These are phyloP conservation scores for Tylopilus sp. DNA, from an alignment of 768 basidiomycete species.

Conservation along the genomic window DNA sequence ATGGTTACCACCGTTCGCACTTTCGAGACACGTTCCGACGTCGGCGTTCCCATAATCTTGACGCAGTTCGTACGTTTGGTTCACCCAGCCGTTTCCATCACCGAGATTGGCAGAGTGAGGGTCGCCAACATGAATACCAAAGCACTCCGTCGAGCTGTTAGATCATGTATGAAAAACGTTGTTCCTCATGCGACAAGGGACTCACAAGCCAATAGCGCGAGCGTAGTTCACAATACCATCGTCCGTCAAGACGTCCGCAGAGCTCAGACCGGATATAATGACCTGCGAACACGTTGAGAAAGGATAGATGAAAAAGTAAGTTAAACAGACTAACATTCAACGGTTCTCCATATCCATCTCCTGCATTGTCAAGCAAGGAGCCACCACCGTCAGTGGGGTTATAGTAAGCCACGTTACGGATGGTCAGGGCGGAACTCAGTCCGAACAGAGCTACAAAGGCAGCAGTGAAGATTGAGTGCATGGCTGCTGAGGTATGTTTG, in stretches of 20 bases:
- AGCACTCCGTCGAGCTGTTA: conserved; percentile 38
- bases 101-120: conserved; percentile 42
- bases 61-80: conserved; percentile 43
- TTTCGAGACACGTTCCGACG: conserved; percentile 44
- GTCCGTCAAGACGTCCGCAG: conserved; percentile 51
- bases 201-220: conserved; percentile 60
- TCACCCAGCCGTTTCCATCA: conserved; percentile 43
- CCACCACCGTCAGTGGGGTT: conserved; percentile 37
- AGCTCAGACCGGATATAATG: conserved; percentile 64
- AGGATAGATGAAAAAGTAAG: neutral
- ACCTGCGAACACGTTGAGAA: conserved; percentile 31
- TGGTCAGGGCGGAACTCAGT: conserved; percentile 1
- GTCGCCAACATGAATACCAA: conserved; percentile 33
- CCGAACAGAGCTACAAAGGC: neutral
- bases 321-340: conserved; percentile 34
- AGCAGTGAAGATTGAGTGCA: neutral
- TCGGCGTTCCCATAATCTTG: conserved; percentile 35
- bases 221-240: conserved; percentile 57
- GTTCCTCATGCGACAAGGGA: neutral
- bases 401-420: conserved; percentile 29
- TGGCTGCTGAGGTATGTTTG: neutral
- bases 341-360: conserved; percentile 37
- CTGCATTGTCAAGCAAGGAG: conserved; percentile 43
- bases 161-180: conserved; percentile 7
- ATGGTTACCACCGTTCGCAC: conserved; percentile 43